phyloP scores from a whole-genome alignment of 768 basidiomycete species.

The Amanita pallidorosea region DNA sequence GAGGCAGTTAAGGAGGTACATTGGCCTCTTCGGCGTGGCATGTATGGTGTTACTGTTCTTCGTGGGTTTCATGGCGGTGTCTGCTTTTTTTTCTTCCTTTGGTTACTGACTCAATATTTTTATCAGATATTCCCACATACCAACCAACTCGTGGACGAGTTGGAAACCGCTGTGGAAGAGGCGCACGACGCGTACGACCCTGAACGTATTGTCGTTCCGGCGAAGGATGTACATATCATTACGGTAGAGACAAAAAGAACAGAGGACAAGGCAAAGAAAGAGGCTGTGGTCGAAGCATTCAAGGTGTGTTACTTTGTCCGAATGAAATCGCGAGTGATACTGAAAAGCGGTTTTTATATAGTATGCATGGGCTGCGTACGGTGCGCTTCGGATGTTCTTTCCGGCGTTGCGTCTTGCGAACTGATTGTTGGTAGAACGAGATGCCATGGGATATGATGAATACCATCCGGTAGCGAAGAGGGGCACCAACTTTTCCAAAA shows the following conservation, averaged over 20 bases:
- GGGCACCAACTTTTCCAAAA: constrained; percentile 69
- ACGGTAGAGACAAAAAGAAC: constrained; percentile 10
- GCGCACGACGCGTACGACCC: too few species aligned
- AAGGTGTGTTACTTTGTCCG: constrained; percentile 34
- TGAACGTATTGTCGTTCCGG: background rate
- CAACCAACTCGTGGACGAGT: background rate
- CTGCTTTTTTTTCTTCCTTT: too few species aligned
- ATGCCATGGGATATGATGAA: constrained; percentile 90
- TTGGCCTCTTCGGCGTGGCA: background rate
- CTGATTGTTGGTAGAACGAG: constrained; percentile 44
- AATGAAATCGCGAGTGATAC: too few species aligned
- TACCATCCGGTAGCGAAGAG: constrained; percentile 73
- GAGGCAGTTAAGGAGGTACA: constrained; percentile 1
- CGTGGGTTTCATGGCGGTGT: background rate
- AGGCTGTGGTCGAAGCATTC: constrained; percentile 72
- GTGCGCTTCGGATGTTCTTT: constrained; percentile 26
- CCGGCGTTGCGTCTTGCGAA: too few species aligned
- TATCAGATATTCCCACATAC: background rate
- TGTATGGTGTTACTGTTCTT: background rate
- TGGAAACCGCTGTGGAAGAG: background rate
- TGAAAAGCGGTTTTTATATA: constrained; percentile 25
- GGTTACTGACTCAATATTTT: too few species aligned
- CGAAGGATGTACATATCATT: constrained; percentile 8
- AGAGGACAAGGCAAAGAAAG: constrained; percentile 51
- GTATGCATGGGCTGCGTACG: constrained; percentile 87